Evolutionary conservation across 225 moss, liverwort and hornwort genomes (phyloP).

Genomic region (Straminergon stramineum): DNA sequence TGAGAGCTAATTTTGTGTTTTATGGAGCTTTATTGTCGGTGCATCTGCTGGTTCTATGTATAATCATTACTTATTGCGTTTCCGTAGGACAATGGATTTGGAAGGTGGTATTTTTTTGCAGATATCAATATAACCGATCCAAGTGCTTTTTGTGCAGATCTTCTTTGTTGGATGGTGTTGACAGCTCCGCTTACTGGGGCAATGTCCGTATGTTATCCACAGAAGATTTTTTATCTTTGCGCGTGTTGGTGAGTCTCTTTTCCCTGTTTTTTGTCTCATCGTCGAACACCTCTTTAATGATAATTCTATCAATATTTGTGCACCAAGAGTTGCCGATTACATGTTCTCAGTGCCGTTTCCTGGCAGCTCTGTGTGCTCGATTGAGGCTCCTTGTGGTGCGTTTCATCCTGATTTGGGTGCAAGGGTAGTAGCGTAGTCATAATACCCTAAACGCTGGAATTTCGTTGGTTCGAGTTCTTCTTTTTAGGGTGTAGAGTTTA

Average conservation of each 20-base stretch:
- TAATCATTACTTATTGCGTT: neutral
- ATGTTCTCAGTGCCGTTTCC: neutral
- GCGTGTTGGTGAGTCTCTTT: conserved; percentile 11
- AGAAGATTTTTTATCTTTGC: conserved; percentile 15
- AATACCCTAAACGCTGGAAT: neutral
- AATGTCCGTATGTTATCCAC: conserved; percentile 1
- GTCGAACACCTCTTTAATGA: neutral
- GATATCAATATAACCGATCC: neutral
- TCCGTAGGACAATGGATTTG: neutral
- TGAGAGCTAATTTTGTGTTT: neutral
- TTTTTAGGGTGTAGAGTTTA: neutral
- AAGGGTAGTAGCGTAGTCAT: neutral
- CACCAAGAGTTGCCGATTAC: neutral
- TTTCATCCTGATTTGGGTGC: neutral
- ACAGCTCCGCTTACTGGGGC: conserved; percentile 1
- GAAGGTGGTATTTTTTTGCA: neutral
- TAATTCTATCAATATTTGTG: neutral
- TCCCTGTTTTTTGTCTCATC: neutral
- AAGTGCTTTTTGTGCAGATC: neutral
- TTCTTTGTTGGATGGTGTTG: neutral
- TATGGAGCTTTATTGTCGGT: neutral
- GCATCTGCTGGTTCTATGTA: neutral
- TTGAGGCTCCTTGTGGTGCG: neutral
- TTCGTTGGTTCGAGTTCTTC: neutral
- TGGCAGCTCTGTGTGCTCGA: neutral